Evolutionary conservation across 2,329 filamentous ascomycete species (phyloP), one percentile per base, ranked within the genome.

Genomic region (Scolecobasidium constrictum): DNA sequence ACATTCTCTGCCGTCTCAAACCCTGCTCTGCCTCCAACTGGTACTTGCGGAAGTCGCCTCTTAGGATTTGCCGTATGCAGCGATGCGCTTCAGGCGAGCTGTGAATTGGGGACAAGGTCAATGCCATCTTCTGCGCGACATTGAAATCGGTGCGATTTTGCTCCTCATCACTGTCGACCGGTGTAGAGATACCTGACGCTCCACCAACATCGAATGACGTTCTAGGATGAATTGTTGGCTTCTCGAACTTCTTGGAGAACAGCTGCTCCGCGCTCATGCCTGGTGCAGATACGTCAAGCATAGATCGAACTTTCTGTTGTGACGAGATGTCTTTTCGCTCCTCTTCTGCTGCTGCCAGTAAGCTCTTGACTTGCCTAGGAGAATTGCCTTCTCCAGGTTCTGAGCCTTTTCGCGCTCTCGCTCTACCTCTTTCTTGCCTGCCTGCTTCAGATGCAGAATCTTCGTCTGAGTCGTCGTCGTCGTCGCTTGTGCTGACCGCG

Each of bases 61-160:
- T 81, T 49, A 94, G 81, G 47, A 96, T 84, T 48, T 93, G 92
- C 16, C 87, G 82, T 19, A 96, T 83, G 7, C 86, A 83, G 28
- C 92, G 81, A 57, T 90, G 82, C 1, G 80, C 75, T 40, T 83
- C 81, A 1, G 81, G 79, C 2, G 81, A 84, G 9, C 80, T 82
- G 47, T 83, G 77, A 47, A 94, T 79, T 5, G 81, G 75, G 1
- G 87, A 94, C 64, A 88, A 80, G 39, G 79, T 80, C 47, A 96
- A 75, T 1, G 80, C 75, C 38, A 98, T 73, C 49, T 83, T 85
- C 61, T 96, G 92, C 0, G 92, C 92, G 23, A 82, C 77, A 60
- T 83, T 85, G 52, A 96, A 85, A 51, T 94, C 88, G 20, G 78
- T 80, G 38, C 88, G 69, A 45, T 93, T 85, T 18, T 81, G 82